Base-by-base conservation (phyloP, 495 filamentous ascomycete species). In the Aspergillus leporis region DNA sequence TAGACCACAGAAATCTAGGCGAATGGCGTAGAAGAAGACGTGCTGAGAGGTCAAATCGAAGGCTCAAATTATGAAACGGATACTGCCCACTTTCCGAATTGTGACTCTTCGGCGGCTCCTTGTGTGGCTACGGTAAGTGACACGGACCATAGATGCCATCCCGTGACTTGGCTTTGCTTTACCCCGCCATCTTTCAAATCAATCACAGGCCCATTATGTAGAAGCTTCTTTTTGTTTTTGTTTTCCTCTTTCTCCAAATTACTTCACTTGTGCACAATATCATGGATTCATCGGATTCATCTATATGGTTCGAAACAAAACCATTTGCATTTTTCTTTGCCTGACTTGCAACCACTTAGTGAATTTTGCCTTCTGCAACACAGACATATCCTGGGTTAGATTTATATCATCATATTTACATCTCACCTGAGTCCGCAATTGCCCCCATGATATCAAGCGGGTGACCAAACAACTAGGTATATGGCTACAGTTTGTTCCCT, bases 1-100 rank as follows among this genome's bases (percentile, higher is more conserved):
- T 64, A 43, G 61, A 61, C 68, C 66, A 68, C 68, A 64, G 64
- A 28, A n/a, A 18, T 41, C 61, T 62, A 65, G 62, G 53, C 31
- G 51, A 31, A 52, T 59, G 61, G 59, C 54, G 60, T 38, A 25
- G 34, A 53, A 43, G 36, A n/a, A 53, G 59, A 56, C 43, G 51
- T 47, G 55, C 40, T 47, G 43, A 51, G 46, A 25, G 53, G 56
- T 45, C 34, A 47, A 45, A 56, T 43, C 56, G 58, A 47, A 56
- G 34, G 52, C 52, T 64, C 51, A 61, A 66, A 32, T 47, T 60
- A 64, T 63, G 56, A 53, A 59, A 59, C 53, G 54, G 55, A 53
- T 54, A 45, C 61, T 50, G 54, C 61, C 61, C 59, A 67, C 62
- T 61, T 62, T 54, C 64, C 51, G 55, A 65, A 61, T 67, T 67